Conservation (phyloP, 805 yeast genomes). For the Pichia nanzhaoensis region DNA sequence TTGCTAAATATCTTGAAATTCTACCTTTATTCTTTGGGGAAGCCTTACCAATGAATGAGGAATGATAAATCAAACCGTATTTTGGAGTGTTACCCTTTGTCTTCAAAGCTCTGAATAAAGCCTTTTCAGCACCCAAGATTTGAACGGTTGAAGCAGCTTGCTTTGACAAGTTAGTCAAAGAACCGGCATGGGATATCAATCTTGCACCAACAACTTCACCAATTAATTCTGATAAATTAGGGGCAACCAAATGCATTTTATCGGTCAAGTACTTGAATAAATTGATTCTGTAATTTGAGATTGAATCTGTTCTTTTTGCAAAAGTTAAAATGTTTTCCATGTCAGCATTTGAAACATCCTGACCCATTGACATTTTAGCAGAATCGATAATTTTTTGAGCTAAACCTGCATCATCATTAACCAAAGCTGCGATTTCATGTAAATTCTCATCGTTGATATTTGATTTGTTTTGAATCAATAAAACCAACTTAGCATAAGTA, state of each 20-base stretch:
- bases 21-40: conserved; percentile 97
- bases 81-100: conserved; percentile 96
- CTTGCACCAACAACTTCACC: conserved; percentile 99
- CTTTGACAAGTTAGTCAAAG: conserved; percentile 90
- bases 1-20: conserved; percentile 96
- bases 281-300: conserved; percentile 83
- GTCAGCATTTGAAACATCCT: conserved; percentile 91
- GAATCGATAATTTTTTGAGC: conserved; percentile 91
- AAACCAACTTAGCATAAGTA: conserved; percentile 73
- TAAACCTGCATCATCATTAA: conserved; percentile 85
- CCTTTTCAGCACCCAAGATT: conserved; percentile 96
- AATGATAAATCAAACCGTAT: conserved; percentile 92
- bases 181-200: conserved; percentile 96
- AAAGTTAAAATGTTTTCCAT: conserved; percentile 86
- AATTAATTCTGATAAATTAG: conserved; percentile 90
- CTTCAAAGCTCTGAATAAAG: conserved; percentile 90
- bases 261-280: conserved; percentile 83
- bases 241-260: conserved; percentile 97
- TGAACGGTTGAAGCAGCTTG: conserved; percentile 99
- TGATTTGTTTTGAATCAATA: conserved; percentile 81
- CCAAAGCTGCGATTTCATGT: conserved; percentile 86
- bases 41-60: conserved; percentile 91
- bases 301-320: conserved; percentile 88
- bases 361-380: conserved; percentile 98
- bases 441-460: conserved; percentile 71